Percentiles rank a stretch among this genome's conserved stretches.
Conservation (phyloP, 1,284 basidiomycete species). For the Lignosus rhinocerotis region DNA sequence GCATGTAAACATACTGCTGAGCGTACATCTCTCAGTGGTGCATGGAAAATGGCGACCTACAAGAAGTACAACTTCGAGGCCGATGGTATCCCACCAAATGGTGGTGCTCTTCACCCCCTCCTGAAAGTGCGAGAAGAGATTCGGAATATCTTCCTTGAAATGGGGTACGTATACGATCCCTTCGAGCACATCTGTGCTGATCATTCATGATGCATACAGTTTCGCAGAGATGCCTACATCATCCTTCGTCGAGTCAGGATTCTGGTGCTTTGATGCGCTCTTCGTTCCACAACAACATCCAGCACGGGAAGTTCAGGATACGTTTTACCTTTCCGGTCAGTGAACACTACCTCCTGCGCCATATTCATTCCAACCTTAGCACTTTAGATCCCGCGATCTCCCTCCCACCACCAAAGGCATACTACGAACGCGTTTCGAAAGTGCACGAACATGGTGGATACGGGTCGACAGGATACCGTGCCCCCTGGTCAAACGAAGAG, state of each 20-base stretch:
- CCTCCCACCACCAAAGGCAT: slow-evolving; percentile 78
- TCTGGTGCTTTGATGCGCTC: slow-evolving; percentile 99
- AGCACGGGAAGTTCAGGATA: slow-evolving; percentile 97
- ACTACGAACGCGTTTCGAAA: slow-evolving; percentile 87
- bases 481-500: slow-evolving; percentile 94
- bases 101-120: slow-evolving; percentile 93
- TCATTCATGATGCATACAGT: slow-evolving; percentile 42
- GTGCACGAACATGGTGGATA: slow-evolving; percentile 92
- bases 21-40: slow-evolving; percentile 54
- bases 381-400: slow-evolving; percentile 78
- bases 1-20: not conserved
- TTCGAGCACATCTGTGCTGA: not conserved
- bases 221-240: slow-evolving; percentile 99
- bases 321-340: slow-evolving; percentile 94
- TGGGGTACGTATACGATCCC: slow-evolving; percentile 70
- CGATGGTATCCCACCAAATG: slow-evolving; percentile 84
- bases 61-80: slow-evolving; percentile 99
- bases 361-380: slow-evolving; percentile 1
- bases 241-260: slow-evolving; percentile 95
- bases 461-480: slow-evolving; percentile 96
- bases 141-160: slow-evolving; percentile 97
- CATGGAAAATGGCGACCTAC: slow-evolving; percentile 91
- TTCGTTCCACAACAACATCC: slow-evolving; percentile 99
- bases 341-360: slow-evolving; percentile 1
- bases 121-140: slow-evolving; percentile 99